Evolutionary conservation across 768 basidiomycete species (phyloP).

Genomic region (Leucogyrophana mollusca): DNA sequence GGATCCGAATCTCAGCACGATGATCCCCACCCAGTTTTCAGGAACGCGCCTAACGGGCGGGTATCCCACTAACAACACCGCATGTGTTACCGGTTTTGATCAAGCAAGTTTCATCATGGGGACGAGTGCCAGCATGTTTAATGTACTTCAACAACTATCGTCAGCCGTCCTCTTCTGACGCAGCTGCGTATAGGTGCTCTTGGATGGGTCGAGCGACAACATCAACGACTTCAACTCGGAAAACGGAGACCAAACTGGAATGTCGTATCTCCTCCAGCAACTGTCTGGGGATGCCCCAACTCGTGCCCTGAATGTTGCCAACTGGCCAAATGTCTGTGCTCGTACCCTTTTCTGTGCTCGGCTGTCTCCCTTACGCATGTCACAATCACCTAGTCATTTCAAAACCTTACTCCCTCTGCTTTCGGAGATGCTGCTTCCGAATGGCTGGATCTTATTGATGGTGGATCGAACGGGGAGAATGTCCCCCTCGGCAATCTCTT

Average conservation of each 20-base stretch:
- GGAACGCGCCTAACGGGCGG: conserved; percentile 68
- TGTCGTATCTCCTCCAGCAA: conserved; percentile 51
- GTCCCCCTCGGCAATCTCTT: conserved; percentile 71
- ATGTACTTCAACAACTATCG: conserved; percentile 33
- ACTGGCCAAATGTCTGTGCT: conserved; percentile 57
- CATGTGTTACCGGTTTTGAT: conserved; percentile 76
- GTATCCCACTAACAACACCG: conserved; percentile 46
- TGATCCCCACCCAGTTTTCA: conserved; percentile 57
- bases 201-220: conserved; percentile 41
- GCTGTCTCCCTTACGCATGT: conserved; percentile 3
- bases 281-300: conserved; percentile 44
- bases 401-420: conserved; percentile 44
- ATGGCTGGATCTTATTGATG: conserved; percentile 69
- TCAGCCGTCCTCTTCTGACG: neutral
- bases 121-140: conserved; percentile 69
- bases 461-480: conserved; percentile 67
- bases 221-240: conserved; percentile 36
- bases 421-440: conserved; percentile 53
- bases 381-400: conserved; percentile 44
- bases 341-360: neutral
- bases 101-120: conserved; percentile 76
- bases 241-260: conserved; percentile 31
- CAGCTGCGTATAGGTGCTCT: conserved; percentile 39
- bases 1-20: conserved; percentile 71
- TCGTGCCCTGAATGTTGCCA: conserved; percentile 58